Conservation (phyloP, 106 monocot species). For the Dactylorhiza incarnata region DNA sequence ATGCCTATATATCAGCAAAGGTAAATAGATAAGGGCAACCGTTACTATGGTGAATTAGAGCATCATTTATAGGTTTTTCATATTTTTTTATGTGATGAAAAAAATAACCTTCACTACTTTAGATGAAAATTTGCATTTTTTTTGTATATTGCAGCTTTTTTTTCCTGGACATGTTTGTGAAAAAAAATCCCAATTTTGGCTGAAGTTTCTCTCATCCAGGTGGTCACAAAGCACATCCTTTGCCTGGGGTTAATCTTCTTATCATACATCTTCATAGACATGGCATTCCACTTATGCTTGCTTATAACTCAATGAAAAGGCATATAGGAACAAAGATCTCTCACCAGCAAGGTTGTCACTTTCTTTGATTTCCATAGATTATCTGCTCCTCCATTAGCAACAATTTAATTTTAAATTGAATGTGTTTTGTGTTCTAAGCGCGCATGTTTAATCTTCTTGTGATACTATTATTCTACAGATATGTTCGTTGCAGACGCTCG, state of each 20-base stretch:
- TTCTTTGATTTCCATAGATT: not conserved
- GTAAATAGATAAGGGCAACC: no score
- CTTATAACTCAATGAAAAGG: conserved; percentile 63
- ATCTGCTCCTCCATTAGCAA: no score
- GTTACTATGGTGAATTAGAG: not conserved
- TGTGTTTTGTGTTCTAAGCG: no score
- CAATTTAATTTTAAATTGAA: no score
- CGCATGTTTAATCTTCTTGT: no score
- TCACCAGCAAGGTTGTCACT: conserved; percentile 40
- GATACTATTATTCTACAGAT: no score
- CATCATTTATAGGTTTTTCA: not conserved
- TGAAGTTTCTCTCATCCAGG: conserved; percentile 14
- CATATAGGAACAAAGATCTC: conserved; percentile 55
- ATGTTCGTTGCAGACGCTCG: no score
- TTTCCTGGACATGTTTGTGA: not conserved
- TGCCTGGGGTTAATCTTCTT: conserved; percentile 68
- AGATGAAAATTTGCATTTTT: not conserved
- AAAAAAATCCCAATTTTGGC: not conserved
- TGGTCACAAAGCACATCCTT: conserved; percentile 44
- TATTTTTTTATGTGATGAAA: not conserved
- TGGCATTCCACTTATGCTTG: conserved; percentile 64
- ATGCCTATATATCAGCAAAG: conserved; percentile 44
- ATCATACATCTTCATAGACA: conserved; percentile 58
- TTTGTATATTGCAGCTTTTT: not conserved
- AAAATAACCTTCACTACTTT: not conserved